phyloP scores from a whole-genome alignment of 495 filamentous ascomycete genomes.

The Penicillium fimorum region DNA sequence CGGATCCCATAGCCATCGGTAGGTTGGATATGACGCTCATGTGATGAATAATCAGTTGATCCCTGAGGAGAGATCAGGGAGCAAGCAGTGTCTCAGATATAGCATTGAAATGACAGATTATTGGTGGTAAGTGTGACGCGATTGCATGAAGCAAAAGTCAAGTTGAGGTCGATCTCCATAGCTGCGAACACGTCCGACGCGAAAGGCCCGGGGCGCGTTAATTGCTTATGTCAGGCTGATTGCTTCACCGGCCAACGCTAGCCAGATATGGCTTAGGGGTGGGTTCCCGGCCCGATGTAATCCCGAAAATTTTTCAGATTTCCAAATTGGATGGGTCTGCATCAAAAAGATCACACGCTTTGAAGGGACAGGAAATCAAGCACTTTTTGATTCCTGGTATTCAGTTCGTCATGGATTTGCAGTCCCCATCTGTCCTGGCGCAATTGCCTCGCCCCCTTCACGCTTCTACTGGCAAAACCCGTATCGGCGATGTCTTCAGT shows the following conservation, averaged over 20 bases:
- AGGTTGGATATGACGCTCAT: conserved; percentile 28
- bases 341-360: conserved; percentile 19
- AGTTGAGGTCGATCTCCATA: conserved; percentile 4
- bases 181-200: conserved; percentile 29
- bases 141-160: background rate
- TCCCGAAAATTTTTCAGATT: conserved; percentile 49
- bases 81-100: background rate
- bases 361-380: conserved; percentile 24
- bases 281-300: conserved; percentile 30
- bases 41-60: conserved; percentile 13
- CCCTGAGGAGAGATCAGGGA: conserved; percentile 6
- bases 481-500: conserved; percentile 68
- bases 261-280: conserved; percentile 12
- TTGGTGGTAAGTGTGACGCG: background rate
- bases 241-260: conserved; percentile 12
- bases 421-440: conserved; percentile 56
- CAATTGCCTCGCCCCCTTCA: conserved; percentile 65
- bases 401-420: conserved; percentile 40
- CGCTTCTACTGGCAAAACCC: conserved; percentile 56
- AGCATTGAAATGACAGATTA: conserved; percentile 3
- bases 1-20: conserved; percentile 43
- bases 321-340: conserved; percentile 29
- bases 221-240: conserved; percentile 24
- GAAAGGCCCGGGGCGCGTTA: conserved; percentile 18
- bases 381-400: conserved; percentile 12